Evolutionary conservation across 495 filamentous ascomycete species (phyloP), one percentile per base, ranked within the genome.

Genomic region (Cetradonia linearis): DNA sequence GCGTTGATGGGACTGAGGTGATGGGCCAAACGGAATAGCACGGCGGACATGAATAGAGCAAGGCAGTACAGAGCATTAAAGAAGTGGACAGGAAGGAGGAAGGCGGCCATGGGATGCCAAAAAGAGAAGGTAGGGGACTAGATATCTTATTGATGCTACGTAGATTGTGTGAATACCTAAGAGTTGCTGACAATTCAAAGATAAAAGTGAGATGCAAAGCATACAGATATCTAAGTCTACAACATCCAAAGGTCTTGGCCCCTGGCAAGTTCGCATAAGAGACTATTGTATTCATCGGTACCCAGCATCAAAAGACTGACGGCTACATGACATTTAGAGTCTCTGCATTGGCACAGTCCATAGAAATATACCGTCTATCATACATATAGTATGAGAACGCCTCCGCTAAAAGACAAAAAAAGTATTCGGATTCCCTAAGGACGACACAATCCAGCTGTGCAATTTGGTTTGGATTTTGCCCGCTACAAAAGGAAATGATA

Each of bases 1-100:
- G 82, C 80, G 57, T 70, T 86, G 31, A 74, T 96, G 62, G 80
- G 83, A 25, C 74, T 96, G 60, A 83, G 74, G 63, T 92, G 69
- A 79, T 49, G 55, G 6, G 27, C 6, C 10, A 5, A 5, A 11
- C 9, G 1, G 11, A 10, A 10, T 18, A 5, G 27, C 27, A 5
- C 2, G 42, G 42, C 3, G n/a, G n/a, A n/a, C n/a, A n/a, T n/a
- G n/a, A n/a, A n/a, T n/a, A n/a, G n/a, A n/a, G n/a, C n/a, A n/a
- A n/a, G n/a, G n/a, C n/a, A n/a, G n/a, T n/a, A n/a, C n/a, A 36
- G 33, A 10, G 20, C 11, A 7, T 36, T 2, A 50, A 23, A 23
- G 16, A 9, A 16, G 5, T 20, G 27, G 13, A 34, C 8, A 23
- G 16, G 5, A 2, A 33, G 3, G 2, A 18, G 14, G 23, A n/a